Evolutionary conservation across 345 rosid genomes (phyloP).

Genomic region (Aegle marmelos): DNA sequence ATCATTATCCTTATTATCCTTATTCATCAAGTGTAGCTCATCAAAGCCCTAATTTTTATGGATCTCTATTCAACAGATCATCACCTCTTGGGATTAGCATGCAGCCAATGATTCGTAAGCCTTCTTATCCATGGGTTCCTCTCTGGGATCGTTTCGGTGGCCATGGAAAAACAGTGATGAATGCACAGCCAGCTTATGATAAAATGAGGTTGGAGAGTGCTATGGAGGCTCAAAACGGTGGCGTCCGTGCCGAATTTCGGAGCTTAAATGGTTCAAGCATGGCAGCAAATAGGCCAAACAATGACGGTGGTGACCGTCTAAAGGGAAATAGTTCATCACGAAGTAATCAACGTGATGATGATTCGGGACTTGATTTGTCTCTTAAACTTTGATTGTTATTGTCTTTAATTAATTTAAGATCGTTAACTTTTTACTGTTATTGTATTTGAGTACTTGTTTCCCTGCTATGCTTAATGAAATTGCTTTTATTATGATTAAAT

Average conservation of each 20-base stretch:
- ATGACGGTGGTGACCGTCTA: neutral
- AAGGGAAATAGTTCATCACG: neutral
- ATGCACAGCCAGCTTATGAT: conserved; percentile 3
- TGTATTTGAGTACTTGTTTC: neutral
- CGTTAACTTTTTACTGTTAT: neutral
- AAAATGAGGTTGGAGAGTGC: neutral
- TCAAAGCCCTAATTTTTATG: conserved; percentile 3
- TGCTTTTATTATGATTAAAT: neutral
- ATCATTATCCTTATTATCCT: conserved; percentile 10
- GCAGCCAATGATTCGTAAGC: conserved; percentile 15
- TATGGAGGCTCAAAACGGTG: conserved; percentile 10
- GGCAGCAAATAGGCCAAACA: neutral
- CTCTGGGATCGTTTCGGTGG: conserved; percentile 9
- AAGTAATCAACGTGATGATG: neutral
- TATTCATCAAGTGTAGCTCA: conserved; percentile 9
- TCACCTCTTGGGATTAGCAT: conserved; percentile 13
- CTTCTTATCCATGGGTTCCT: conserved; percentile 20
- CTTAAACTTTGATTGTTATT: conserved; percentile 20
- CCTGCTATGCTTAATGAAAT: neutral
- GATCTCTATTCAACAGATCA: conserved; percentile 16
- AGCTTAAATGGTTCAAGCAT: neutral
- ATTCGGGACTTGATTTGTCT: conserved; percentile 27
- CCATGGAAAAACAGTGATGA: conserved; percentile 9
- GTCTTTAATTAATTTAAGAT: neutral
- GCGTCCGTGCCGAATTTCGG: neutral